phyloP scores from a whole-genome alignment of 2,329 filamentous ascomycete species.

The Tolypocladium cylindrosporum region DNA sequence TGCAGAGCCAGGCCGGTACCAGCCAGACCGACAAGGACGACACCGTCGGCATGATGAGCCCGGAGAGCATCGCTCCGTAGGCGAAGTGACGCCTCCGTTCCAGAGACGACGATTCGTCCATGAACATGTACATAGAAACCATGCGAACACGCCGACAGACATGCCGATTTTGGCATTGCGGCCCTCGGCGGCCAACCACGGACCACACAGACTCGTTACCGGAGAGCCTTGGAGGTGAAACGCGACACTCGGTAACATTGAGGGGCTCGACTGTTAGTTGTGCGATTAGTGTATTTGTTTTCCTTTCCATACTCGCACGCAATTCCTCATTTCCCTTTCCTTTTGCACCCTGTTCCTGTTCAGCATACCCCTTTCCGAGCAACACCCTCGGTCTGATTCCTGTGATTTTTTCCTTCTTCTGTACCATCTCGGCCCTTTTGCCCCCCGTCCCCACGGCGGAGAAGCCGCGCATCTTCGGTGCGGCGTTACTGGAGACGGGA shows the following conservation, averaged over 20 bases:
- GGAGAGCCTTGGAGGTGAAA: background rate
- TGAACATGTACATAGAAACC: background rate
- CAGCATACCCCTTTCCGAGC: background rate
- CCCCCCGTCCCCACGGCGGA: background rate
- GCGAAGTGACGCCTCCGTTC: background rate
- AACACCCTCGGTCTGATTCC: background rate
- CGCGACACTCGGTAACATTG: background rate
- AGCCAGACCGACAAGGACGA: constrained; percentile 61
- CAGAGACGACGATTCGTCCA: background rate
- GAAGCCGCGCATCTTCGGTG: background rate
- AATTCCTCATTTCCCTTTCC: background rate
- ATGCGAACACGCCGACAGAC: background rate
- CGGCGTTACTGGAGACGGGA: background rate
- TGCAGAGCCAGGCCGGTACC: constrained; percentile 46
- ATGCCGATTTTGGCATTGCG: background rate
- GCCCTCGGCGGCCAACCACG: background rate
- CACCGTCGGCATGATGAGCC: constrained; percentile 71
- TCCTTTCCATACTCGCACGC: no score
- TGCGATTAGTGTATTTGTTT: background rate
- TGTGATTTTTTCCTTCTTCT: background rate
- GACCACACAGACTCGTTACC: background rate
- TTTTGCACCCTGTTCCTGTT: background rate
- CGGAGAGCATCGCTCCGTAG: constrained; percentile 58
- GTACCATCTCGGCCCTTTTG: background rate
- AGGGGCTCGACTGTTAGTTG: background rate